A percentile compares a stretch with the other conserved stretches of the same genome.
These are phyloP conservation scores for Magnaporthiopsis poae DNA, from an alignment of 2,329 filamentous ascomycete genomes.

Conservation along the genomic window DNA sequence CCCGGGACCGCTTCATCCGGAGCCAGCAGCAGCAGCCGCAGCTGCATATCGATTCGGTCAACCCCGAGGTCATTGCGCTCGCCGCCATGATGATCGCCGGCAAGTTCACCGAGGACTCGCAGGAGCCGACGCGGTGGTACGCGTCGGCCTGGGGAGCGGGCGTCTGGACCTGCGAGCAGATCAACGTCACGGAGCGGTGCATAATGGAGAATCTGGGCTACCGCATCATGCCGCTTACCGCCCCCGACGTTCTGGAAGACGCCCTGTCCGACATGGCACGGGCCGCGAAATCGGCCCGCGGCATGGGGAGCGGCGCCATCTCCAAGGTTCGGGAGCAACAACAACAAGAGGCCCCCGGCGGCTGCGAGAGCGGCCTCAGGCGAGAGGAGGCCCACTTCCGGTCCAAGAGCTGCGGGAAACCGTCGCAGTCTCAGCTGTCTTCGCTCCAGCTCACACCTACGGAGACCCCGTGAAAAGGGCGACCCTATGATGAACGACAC, in stretches of 20 bases:
- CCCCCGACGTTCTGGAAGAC: constrained; percentile 45
- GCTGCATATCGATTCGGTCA: constrained; percentile 51
- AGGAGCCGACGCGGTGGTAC: constrained; percentile 45
- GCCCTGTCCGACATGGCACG: constrained; percentile 56
- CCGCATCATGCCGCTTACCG: constrained; percentile 51
- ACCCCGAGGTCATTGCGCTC: constrained; percentile 54
- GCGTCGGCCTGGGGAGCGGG: constrained; percentile 42
- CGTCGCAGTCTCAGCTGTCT: constrained; percentile 15
- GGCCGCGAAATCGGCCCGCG: constrained; percentile 27
- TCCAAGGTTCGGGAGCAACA: constrained; percentile 5
- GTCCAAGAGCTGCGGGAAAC: constrained; percentile 29
- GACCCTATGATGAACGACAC: neutral
- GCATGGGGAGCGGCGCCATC: constrained; percentile 9
- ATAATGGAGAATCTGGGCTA: constrained; percentile 57
- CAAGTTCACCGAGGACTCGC: constrained; percentile 55
- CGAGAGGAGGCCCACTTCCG: constrained; percentile 14
- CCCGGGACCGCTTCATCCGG: constrained; percentile 20
- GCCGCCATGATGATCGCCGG: constrained; percentile 52
- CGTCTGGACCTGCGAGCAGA: constrained; percentile 50
- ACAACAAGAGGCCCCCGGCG: constrained; percentile 1
- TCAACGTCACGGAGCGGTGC: constrained; percentile 54
- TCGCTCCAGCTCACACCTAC: constrained; percentile 31
- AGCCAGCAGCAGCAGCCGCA: constrained; percentile 19
- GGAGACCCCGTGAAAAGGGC: constrained; percentile 24
- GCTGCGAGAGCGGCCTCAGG: neutral